Evolutionary conservation across 192 early-diverging fungal species (phyloP), one percentile per base, ranked within the genome.

Genomic region (Kickxella alabastrina): DNA sequence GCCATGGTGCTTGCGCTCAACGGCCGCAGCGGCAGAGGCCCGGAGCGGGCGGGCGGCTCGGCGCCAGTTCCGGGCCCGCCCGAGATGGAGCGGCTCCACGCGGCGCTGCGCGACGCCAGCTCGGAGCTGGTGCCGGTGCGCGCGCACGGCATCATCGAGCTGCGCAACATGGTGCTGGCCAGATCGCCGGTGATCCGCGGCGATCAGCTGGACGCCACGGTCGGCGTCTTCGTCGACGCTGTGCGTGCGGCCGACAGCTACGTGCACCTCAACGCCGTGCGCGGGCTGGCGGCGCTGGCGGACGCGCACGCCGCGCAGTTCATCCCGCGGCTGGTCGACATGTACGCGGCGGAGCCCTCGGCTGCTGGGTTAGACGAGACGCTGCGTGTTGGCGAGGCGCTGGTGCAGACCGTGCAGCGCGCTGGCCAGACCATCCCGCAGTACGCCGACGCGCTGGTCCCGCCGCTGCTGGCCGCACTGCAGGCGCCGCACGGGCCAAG

Each of bases 261-360:
- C 60, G 84, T 95, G 25, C 92, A 98, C 51, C 79, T 98, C 26
- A 95, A 95, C 68, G 91, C 93, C 7, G 81, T 98, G 48, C 88
- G 89, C 48, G 90, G 92, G 2, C 75, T 94, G 9, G 76, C 88
- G 4, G 79, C 92, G 1, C 59, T 95, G 21, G 87, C 91, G 0
- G 95, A 98, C 57, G 75, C 80, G 14, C 84, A 92, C 49, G 89
- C 90, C 12, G 61, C 77, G 26, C 57, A 63, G 31, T 87, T 88
- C 43, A 77, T 98, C 37, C 57, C 58, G 21, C 80, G 79, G 43
- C 77, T 98, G 18, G 77, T 85, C 15, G 35, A 34, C 9, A 81
- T 91, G 43, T 98, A 98, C 67, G 45, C 60, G 8, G 75, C 66
- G 15, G 49, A 43, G 18, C 45, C 59, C 17, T 47, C 50, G 0